Base-by-base conservation (phyloP, 1,284 basidiomycete species). In the Ustilago shanxiensis region DNA sequence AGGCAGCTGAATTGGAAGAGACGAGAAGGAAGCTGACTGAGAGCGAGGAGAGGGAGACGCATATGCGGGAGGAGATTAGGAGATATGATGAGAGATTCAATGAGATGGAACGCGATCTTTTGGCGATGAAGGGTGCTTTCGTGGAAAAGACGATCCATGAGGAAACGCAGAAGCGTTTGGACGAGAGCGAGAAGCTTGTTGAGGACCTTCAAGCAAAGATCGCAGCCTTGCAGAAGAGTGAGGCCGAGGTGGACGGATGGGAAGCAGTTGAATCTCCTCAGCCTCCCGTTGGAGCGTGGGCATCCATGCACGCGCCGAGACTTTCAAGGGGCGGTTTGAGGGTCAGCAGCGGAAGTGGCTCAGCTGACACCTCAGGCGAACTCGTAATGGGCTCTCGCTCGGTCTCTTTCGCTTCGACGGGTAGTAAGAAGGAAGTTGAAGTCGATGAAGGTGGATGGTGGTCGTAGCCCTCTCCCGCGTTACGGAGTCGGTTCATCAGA, bases 41-140 rank as follows among this genome's bases (percentile, higher is more conserved):
- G 16, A 72, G 64, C 28, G 73, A 77, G 20, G 69, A 69, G 33
- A 29, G 63, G 13, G 80, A 81, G 44, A 56, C 50, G 24, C 37
- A 26, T 4, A 22, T 49, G n/a, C n/a, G 49, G 2, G 56, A 51
- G 29, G 67, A 77, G 51, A 14, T 77, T n/a, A 28, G 53, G 29
- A 33, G 35, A 4, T 81, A 77, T 63, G 69, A 80, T 26, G 66
- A 59, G 14, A 67, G 66, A 33, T 79, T 79, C 55, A 20, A 49
- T 20, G 72, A 79, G 44, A 56, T 82, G 49, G 79, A 83, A 64
- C 47, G 59, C 18, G 79, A 82, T 10, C 59, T 83, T 3, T 55
- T 79, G 11, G 37, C 31, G 31, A 79, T 83, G 62, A 77, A 79
- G 66, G 80, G 75, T 9, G 59, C 18, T 18, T 66, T 73, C 47